A percentile compares a stretch with the other conserved stretches of the same genome.
These are phyloP conservation scores for Stemphylium beticola DNA, from an alignment of 2,329 filamentous ascomycete genomes.

Conservation along the genomic window DNA sequence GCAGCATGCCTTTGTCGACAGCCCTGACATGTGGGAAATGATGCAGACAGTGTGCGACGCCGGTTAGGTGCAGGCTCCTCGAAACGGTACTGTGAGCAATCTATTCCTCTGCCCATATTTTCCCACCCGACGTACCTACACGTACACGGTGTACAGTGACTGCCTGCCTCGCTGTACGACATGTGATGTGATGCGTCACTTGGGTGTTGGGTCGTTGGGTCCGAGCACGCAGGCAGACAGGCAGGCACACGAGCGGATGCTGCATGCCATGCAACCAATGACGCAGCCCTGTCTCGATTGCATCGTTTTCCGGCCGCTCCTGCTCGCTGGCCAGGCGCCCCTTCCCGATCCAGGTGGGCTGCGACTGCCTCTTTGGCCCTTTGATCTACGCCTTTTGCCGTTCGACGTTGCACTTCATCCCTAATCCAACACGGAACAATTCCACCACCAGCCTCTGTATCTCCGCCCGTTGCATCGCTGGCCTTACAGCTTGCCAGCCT, in stretches of 20 bases:
- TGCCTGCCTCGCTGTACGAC: background rate
- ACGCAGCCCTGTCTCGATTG: slow-evolving; percentile 18
- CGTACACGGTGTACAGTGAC: too few relatives aligned
- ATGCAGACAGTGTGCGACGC: background rate
- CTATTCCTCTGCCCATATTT: too few relatives aligned
- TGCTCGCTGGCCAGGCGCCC: background rate
- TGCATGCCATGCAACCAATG: slow-evolving; percentile 13
- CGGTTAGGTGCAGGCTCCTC: background rate
- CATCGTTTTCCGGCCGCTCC: slow-evolving; percentile 2
- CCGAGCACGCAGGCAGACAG: background rate
- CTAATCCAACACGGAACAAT: slow-evolving; percentile 11
- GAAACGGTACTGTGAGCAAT: too few relatives aligned
- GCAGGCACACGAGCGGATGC: too few relatives aligned
- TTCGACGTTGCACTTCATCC: slow-evolving; percentile 14
- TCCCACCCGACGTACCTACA: too few relatives aligned
- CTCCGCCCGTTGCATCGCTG: background rate
- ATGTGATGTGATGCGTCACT: background rate
- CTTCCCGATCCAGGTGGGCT: slow-evolving; percentile 17
- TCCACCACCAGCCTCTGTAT: slow-evolving; percentile 19
- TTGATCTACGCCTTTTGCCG: too few relatives aligned
- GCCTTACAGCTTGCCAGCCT: background rate
- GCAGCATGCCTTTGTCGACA: background rate
- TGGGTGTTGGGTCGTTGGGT: background rate
- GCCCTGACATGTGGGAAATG: slow-evolving; percentile 9
- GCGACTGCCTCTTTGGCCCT: slow-evolving; percentile 7